Base-by-base conservation (phyloP, 2,329 filamentous ascomycete genomes). In the Aureobasidium uvarum region DNA sequence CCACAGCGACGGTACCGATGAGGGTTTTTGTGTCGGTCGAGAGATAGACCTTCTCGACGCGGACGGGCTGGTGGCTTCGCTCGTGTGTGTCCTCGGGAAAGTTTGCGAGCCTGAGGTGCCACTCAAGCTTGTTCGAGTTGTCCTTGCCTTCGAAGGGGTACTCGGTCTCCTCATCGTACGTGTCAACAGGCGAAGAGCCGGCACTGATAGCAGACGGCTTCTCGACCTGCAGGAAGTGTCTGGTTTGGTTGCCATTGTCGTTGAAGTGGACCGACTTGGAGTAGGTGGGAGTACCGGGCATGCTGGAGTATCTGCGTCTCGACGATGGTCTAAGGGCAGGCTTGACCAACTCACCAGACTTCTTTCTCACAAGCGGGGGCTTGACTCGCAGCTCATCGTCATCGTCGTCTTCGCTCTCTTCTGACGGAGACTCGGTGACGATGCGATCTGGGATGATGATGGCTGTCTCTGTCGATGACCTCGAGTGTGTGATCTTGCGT, bases 211-310 rank as follows among this genome's bases (percentile, higher is more conserved):
- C 95, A n/a, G 96, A 87, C 1, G 95, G 95, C 65, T 91, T 87
- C 74, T 99, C 95, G 7, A 97, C 89, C 74, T 97, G 92, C 25
- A 97, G 81, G 77, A 99, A 99, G 75, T 98, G 95, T 38, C 95
- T 87, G 45, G 98, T 94, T 72, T 98, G 94, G 78, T 98, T 95
- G 45, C 98, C 86, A 74, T 96, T 91, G 31, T 94, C 91, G 78
- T 98, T 95, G 75, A 99, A 99, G 78, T 99, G 95, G n/a, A 99
- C 95, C 14, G 91, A 92, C 77, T 99, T 99, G 70, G 89, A 90
- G 75, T 94, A 98, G 10, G 94, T 95, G 0, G 95, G 95, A 0
- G 95, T 99, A 64, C 95, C 95, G 10, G 95, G 95, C 91, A 98
- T 96, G 80, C 94, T 98, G 3, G 91, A 96, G 0, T 94, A 94